Base-by-base conservation (phyloP, 768 basidiomycete genomes). In the Candolleomyces aberdarensis region DNA sequence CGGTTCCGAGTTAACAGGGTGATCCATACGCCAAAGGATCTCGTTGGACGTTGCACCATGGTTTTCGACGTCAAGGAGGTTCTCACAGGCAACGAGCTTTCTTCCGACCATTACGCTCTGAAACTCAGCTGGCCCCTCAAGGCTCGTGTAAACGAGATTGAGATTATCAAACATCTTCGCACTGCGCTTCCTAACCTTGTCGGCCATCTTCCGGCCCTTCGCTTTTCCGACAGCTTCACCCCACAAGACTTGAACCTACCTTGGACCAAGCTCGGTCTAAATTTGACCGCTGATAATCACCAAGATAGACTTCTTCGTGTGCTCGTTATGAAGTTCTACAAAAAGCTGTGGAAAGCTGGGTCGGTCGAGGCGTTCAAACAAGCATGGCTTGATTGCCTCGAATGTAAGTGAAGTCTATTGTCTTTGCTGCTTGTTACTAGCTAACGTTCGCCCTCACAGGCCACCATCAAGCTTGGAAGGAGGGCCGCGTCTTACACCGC, bases 361-460 rank as follows among this genome's bases (percentile, higher is more conserved):
- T 64, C 52, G 36, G 44, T 69, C 0, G 64, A 67, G 17, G 68
- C 70, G 29, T 73, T 76, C 63, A 63, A 71, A 58, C 57, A 64
- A 9, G 61, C 67, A 5, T 75, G 69, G 40, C 53, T 72, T 8
- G 71, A 76, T 43, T 67, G 71, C 41, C 61, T 76, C 1, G 65
- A 71, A 67, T 72, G 74, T 76, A 46, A 54, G 72, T 65, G 26
- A 26, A 2, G 3, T 26, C 26, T 20, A 14, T 40, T 50, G 1
- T 31, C 22, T n/a, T 7, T 52, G 26, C 26, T 31, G 26, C 8
- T 52, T 11, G 26, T 26, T 26, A 26, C 3, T 26, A 26, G 26
- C 13, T 36, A 6, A n/a, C 41, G 31, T 39, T 19, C 4, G 14
- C 6, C 3, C 17, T 36, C 19, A 11, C 6, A 73, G 72, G 66